Conservation (phyloP, 2,329 filamentous ascomycete genomes). For the Pleoardoris graminearum region DNA sequence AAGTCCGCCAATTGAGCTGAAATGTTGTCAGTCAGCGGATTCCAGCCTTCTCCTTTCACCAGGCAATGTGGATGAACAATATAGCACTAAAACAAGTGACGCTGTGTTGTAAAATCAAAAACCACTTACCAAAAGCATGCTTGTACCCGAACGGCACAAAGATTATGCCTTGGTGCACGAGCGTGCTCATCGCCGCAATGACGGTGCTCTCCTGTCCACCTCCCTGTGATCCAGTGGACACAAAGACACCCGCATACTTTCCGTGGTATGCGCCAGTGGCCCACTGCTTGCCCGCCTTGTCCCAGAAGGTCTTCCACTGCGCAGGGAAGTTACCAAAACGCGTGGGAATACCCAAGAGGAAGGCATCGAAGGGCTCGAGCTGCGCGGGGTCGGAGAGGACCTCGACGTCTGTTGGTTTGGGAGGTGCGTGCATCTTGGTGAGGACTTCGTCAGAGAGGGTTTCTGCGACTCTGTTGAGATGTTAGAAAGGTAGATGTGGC, state of each 20-base stretch:
- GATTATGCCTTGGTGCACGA: slow-evolving; percentile 92
- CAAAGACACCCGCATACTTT: slow-evolving; percentile 89
- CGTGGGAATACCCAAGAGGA: slow-evolving; percentile 93
- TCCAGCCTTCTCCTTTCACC: no score
- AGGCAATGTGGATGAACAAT: no score
- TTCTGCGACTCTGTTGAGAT: no score
- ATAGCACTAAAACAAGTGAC: no score
- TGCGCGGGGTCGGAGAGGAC: slow-evolving; percentile 62
- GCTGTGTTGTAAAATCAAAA: not conserved
- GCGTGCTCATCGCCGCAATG: slow-evolving; percentile 78
- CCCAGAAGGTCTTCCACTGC: slow-evolving; percentile 95
- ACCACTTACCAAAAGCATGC: slow-evolving; percentile 63
- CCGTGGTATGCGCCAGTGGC: slow-evolving; percentile 73
- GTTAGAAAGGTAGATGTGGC: no score
- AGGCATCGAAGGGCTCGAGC: slow-evolving; percentile 79
- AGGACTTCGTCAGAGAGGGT: slow-evolving; percentile 85
- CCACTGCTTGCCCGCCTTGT: slow-evolving; percentile 88
- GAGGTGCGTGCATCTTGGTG: slow-evolving; percentile 84
- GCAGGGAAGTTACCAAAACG: slow-evolving; percentile 96
- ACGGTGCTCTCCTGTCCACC: slow-evolving; percentile 93
- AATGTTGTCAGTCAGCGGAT: slow-evolving; percentile 14
- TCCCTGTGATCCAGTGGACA: slow-evolving; percentile 78
- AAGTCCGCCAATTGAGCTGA: slow-evolving; percentile 66
- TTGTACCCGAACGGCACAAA: slow-evolving; percentile 96
- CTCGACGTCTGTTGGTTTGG: slow-evolving; percentile 68